Conservation (phyloP, 106 monocot genomes). For the Dendrobium chrysotoxum region DNA sequence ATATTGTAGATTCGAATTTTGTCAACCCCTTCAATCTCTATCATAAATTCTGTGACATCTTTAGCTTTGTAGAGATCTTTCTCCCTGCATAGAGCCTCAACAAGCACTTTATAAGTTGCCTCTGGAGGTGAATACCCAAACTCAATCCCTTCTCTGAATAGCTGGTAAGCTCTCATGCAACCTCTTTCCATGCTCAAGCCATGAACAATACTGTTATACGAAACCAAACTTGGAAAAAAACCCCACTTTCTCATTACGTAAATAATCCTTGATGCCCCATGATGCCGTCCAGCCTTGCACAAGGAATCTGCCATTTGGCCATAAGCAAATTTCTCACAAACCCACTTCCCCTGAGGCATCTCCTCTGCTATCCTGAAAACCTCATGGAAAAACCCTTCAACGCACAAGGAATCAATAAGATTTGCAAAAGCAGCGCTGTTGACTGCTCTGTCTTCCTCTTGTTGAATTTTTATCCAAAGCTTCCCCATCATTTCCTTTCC, state of each 20-base stretch:
- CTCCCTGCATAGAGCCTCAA: constrained; percentile 62
- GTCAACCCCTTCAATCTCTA: constrained; percentile 23
- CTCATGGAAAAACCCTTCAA: constrained; percentile 60
- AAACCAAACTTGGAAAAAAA: constrained; percentile 61
- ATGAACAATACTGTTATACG: constrained; percentile 82
- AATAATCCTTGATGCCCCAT: constrained; percentile 76
- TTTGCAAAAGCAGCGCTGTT: constrained; percentile 73
- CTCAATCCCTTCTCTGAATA: constrained; percentile 60
- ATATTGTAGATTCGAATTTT: constrained; percentile 72
- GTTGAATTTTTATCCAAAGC: constrained; percentile 50
- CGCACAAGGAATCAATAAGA: constrained; percentile 60
- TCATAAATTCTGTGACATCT: constrained; percentile 60
- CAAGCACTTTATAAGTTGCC: constrained; percentile 65
- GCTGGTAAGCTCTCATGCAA: constrained; percentile 77
- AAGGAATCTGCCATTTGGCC: constrained; percentile 86
- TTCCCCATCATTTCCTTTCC: constrained; percentile 28
- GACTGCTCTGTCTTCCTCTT: constrained; percentile 17
- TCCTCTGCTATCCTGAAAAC: constrained; percentile 79
- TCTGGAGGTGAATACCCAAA: constrained; percentile 56
- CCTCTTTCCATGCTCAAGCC: constrained; percentile 56
- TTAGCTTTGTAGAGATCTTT: constrained; percentile 69
- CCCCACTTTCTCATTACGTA: constrained; percentile 83
- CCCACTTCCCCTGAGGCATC: constrained; percentile 58
- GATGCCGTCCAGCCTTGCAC: constrained; percentile 46
- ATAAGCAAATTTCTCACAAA: constrained; percentile 59